Evolutionary conservation across 257 asterid species (phyloP).

Genomic region (Solanum megistacrolobum): DNA sequence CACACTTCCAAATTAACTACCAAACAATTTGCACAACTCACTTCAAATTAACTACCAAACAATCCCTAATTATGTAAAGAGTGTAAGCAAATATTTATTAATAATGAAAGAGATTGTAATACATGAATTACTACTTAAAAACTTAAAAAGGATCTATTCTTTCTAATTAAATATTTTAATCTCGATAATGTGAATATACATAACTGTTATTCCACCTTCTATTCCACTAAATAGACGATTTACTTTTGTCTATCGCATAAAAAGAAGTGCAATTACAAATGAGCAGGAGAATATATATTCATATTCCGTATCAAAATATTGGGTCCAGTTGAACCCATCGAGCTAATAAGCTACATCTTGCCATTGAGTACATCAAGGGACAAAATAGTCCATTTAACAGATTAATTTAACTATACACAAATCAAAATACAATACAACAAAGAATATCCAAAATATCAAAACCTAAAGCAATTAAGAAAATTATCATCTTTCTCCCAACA

Average conservation of each 20-base stretch:
- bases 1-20: neutral
- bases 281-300: neutral
- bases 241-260: neutral
- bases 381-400: neutral
- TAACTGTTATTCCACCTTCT: neutral
- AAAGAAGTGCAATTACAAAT: neutral
- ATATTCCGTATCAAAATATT: neutral
- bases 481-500: constrained; percentile 56
- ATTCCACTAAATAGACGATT: too few species aligned
- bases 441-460: neutral
- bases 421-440: neutral
- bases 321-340: neutral
- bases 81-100: neutral
- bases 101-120: too few species aligned
- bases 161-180: neutral
- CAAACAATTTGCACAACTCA: neutral
- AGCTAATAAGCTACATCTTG: neutral
- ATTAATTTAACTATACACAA: neutral
- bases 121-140: too few species aligned
- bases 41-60: neutral
- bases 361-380: neutral
- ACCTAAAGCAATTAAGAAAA: neutral
- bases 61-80: neutral
- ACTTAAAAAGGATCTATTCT: neutral
- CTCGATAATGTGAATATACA: neutral